Evolutionary conservation across 2,329 filamentous ascomycete genomes (phyloP).

Genomic region (Akanthomyces muscarius): DNA sequence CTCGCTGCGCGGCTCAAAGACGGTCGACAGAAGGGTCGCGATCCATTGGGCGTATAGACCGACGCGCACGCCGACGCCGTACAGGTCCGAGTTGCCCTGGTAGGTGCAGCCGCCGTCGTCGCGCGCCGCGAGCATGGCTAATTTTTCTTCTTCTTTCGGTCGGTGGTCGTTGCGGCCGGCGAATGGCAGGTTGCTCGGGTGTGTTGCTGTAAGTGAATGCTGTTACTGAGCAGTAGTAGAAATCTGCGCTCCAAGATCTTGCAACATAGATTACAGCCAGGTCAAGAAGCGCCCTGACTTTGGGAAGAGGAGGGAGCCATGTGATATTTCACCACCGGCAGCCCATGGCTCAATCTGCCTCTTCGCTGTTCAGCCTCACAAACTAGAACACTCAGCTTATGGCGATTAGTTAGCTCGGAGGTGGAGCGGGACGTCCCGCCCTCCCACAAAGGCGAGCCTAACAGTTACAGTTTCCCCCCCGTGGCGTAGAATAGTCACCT

Average conservation of each 20-base stretch:
- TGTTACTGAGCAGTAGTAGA: too few species aligned
- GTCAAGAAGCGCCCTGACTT: neutral
- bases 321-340: constrained; percentile 5
- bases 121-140: neutral
- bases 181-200: neutral
- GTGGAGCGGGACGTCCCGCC: constrained; percentile 15
- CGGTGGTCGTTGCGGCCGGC: neutral
- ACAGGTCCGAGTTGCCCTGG: constrained; percentile 26
- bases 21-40: constrained; percentile 24
- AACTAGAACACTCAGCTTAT: constrained; percentile 4
- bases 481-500: constrained; percentile 1
- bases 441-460: neutral
- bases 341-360: neutral
- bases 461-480: neutral
- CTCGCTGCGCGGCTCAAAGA: constrained; percentile 24
- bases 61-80: constrained; percentile 26
- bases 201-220: neutral
- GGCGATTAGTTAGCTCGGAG: neutral
- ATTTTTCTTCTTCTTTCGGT: neutral
- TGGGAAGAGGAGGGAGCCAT: neutral
- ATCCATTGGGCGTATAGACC: constrained; percentile 27
- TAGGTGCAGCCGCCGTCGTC: constrained; percentile 2
- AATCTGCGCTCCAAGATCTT: neutral
- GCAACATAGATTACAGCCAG: too few species aligned
- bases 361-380: constrained; percentile 7